phyloP scores from a whole-genome alignment of 345 rosid genomes.

The Hibiscus syriacus region DNA sequence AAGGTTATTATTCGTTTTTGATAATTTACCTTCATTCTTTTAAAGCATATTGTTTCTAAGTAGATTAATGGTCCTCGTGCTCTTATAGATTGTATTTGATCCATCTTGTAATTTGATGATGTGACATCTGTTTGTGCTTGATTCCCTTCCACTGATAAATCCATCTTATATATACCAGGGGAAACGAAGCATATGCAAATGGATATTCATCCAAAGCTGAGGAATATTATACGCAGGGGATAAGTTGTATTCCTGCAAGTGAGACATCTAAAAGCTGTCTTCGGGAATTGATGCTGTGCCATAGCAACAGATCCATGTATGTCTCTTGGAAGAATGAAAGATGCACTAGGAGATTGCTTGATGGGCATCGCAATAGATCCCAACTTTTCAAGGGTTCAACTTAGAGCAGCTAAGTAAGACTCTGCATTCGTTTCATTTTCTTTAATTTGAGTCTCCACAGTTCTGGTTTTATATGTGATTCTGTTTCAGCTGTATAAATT shows the following conservation, averaged over 20 bases:
- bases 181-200: conserved; percentile 78
- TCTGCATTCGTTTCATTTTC: conserved; percentile 14
- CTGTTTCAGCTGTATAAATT: neutral
- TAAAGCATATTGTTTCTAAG: neutral
- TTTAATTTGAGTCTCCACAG: neutral
- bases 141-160: conserved; percentile 9
- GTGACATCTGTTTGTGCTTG: neutral
- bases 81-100: conserved; percentile 1
- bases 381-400: conserved; percentile 72
- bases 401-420: conserved; percentile 86
- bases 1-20: conserved; percentile 41
- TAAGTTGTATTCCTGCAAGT: conserved; percentile 49
- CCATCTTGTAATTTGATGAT: conserved; percentile 5
- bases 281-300: conserved; percentile 85
- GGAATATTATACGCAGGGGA: conserved; percentile 76
- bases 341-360: conserved; percentile 78
- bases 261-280: conserved; percentile 78
- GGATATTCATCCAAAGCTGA: conserved; percentile 77
- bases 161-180: conserved; percentile 43
- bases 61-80: neutral
- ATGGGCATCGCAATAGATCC: conserved; percentile 77
- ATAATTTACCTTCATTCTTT: conserved; percentile 1
- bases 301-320: conserved; percentile 91
- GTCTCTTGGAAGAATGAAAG: conserved; percentile 85
- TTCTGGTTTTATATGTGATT: neutral